Base-by-base conservation (phyloP, 139 green algal genomes). In the Closterium sp. region DNA sequence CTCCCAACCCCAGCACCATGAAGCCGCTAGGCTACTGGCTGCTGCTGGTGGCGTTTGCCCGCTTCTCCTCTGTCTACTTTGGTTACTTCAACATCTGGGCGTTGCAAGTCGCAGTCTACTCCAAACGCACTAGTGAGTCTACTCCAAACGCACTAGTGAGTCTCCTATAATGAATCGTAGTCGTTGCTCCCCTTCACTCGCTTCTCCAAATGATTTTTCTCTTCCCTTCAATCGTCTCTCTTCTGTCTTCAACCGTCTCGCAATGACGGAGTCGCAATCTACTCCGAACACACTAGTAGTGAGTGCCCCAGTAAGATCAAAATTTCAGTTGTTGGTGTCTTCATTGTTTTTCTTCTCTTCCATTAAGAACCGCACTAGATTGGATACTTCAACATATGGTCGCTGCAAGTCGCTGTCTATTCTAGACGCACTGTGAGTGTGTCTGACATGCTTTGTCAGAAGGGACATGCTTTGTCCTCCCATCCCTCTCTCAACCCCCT, bases 21-120 rank as follows among this genome's bases (percentile, higher is more conserved):
- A 7, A 91, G 3, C 85, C 66, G 3, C 89, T 92, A 1, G 55
- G 33, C 21, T 66, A 87, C 34, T 92, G 89, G 89, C 86, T 92
- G 33, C n/a, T 91, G 28, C 34, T 92, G 23, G 89, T 92, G 85
- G 89, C 84, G 2, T 66, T 92, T 30, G 33, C 89, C 4, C 89
- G 89, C 1, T 86, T 92, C 25, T 91, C 84, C 64, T 91, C 89
- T 0, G 85, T 92, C 31, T 92, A 87, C 86, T 92, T 91, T 12
- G 89, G 89, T 1, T 92, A 92, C 87, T 92, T 91, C 31, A 81
- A 91, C 33, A 9, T 30, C 25, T 91, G 85, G 85, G 87, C 85
- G 1, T 12, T 92, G 86, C 89, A 91, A 8, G 89, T 91, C 12
- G 89, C 85, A 3, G 89, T 92, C 4, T 92, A 92, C 34, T 92